These are phyloP conservation scores for Cercospora nicotianae DNA, from an alignment of 2,329 filamentous ascomycete species.

Conservation along the genomic window DNA sequence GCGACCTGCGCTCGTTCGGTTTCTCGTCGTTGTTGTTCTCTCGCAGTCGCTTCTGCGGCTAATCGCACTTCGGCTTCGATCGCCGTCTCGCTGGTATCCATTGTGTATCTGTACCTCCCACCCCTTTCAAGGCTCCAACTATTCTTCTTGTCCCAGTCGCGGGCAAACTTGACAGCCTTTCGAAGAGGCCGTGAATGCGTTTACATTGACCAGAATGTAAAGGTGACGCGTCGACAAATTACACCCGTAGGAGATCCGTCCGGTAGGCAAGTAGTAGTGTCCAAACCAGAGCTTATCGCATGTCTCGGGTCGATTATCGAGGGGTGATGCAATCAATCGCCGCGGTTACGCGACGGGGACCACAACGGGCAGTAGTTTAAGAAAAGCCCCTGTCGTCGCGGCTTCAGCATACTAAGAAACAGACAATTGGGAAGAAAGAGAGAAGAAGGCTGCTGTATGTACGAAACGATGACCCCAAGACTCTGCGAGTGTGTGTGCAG, in stretches of 20 bases:
- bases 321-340: constrained; percentile 3
- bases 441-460: not conserved
- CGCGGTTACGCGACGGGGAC: not conserved
- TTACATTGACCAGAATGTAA: constrained; percentile 2
- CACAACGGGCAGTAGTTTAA: not conserved
- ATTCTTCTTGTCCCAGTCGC: not conserved
- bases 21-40: constrained; percentile 20
- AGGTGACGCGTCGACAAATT: not conserved
- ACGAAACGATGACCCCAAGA: constrained; percentile 6
- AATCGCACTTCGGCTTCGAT: constrained; percentile 39
- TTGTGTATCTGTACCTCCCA: constrained; percentile 10
- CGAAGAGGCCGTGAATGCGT: not conserved
- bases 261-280: not conserved
- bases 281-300: constrained; percentile 1
- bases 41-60: constrained; percentile 28
- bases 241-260: not conserved
- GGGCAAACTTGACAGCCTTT: not conserved
- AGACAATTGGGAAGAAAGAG: not conserved
- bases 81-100: constrained; percentile 37
- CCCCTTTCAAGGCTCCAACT: not conserved
- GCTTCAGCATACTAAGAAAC: not conserved
- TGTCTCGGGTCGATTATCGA: constrained; percentile 2
- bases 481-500: not conserved
- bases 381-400: not conserved
- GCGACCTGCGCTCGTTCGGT: constrained; percentile 24